A percentile compares a stretch with the other conserved stretches of the same genome.
phyloP scores from a whole-genome alignment of 768 basidiomycete genomes.

The Paxillus involutus region DNA sequence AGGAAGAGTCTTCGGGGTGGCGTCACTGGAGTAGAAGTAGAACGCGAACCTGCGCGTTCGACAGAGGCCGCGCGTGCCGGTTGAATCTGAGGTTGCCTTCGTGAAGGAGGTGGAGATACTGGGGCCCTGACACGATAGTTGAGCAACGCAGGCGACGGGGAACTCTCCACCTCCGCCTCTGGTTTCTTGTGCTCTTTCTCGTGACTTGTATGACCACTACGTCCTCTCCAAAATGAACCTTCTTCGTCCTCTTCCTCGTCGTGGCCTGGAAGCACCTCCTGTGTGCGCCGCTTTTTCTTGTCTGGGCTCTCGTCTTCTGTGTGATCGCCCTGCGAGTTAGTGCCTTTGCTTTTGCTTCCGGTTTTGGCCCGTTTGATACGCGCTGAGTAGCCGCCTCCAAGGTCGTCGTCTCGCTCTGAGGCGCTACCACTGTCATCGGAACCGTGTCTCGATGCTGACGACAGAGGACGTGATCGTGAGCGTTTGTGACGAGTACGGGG shows the following conservation, averaged over 20 bases:
- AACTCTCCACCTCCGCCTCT: slow-evolving; percentile 9
- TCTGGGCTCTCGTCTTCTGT: slow-evolving; percentile 16
- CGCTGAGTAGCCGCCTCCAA: slow-evolving; percentile 8
- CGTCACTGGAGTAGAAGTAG: slow-evolving; percentile 21
- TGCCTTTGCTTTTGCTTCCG: slow-evolving; percentile 13
- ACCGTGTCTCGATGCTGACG: slow-evolving; percentile 48
- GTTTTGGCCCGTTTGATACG: slow-evolving; percentile 16
- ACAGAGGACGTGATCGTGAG: slow-evolving; percentile 40
- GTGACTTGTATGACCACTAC: slow-evolving; percentile 13
- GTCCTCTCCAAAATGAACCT: slow-evolving; percentile 30
- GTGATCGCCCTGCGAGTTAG: slow-evolving; percentile 18
- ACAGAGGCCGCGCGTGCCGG: slow-evolving; percentile 27
- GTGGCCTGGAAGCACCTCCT: slow-evolving; percentile 32
- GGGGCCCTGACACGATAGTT: slow-evolving; percentile 39
- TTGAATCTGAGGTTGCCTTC: slow-evolving; percentile 40
- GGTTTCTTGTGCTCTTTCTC: slow-evolving; percentile 6
- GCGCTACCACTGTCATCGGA: slow-evolving; percentile 36
- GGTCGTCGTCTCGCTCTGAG: slow-evolving; percentile 31
- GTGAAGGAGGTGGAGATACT: slow-evolving; percentile 68
- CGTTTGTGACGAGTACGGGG: slow-evolving; percentile 57
- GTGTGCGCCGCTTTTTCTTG: slow-evolving; percentile 42
- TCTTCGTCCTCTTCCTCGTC: slow-evolving; percentile 58
- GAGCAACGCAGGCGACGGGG: slow-evolving; percentile 39
- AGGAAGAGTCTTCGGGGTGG: slow-evolving; percentile 23
- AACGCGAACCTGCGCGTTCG: slow-evolving; percentile 11